A percentile compares a stretch with the other conserved stretches of the same genome.
Evolutionary conservation across 345 rosid genomes (phyloP).

Genomic region (Populus ilicifolia): DNA sequence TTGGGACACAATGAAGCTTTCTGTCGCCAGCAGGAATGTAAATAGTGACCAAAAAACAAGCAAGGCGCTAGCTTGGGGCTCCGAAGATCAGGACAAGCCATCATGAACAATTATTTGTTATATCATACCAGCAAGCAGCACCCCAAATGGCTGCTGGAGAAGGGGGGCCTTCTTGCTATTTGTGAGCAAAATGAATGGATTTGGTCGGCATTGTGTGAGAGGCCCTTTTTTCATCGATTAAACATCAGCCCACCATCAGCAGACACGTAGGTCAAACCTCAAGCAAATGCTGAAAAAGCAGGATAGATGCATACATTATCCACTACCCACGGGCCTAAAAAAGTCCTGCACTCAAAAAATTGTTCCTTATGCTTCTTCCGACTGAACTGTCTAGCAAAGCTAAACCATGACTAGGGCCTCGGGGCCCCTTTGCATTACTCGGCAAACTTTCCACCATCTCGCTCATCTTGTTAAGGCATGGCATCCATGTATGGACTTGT

Average conservation of each 20-base stretch:
- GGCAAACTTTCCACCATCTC: not conserved
- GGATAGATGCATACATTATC: not conserved
- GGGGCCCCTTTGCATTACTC: not conserved
- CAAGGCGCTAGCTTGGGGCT: not conserved
- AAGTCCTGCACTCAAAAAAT: not conserved
- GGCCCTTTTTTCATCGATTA: not conserved
- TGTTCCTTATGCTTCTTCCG: not conserved
- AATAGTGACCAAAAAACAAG: not conserved
- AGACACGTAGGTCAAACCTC: not conserved
- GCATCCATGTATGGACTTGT: not conserved
- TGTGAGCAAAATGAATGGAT: not conserved
- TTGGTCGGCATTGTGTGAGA: not conserved
- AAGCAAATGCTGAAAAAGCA: not conserved
- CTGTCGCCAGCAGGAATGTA: not conserved
- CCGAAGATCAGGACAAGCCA: not conserved
- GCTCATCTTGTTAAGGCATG: not conserved
- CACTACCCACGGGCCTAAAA: not conserved
- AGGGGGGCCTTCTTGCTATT: not conserved
- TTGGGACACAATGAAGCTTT: not conserved
- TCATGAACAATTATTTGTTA: not conserved
- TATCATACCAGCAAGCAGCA: not conserved
- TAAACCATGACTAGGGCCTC: not conserved
- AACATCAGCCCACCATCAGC: not conserved
- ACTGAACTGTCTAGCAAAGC: not conserved
- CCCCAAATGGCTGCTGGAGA: not conserved